These are phyloP conservation scores for Phlebiopsis flavidoalba DNA, from an alignment of 768 basidiomycete genomes.

Conservation along the genomic window DNA sequence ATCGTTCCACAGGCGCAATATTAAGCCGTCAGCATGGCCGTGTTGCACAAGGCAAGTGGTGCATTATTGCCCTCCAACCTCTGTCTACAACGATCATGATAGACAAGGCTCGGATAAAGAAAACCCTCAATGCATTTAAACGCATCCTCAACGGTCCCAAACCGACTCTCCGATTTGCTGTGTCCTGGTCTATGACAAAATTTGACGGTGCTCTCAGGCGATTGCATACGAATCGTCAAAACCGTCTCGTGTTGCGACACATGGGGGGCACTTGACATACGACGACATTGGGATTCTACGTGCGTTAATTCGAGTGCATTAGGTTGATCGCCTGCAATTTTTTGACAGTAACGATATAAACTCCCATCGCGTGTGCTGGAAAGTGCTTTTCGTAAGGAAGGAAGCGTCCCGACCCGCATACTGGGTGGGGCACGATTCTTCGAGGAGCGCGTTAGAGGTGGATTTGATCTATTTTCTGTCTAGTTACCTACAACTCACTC, in stretches of 20 bases:
- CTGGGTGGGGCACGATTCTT: constrained; percentile 85
- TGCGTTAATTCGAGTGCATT: constrained; percentile 20
- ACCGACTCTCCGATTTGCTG: constrained; percentile 54
- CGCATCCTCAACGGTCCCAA: constrained; percentile 56
- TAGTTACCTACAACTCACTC: constrained; percentile 28
- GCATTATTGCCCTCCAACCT: neutral
- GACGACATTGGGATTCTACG: constrained; percentile 82
- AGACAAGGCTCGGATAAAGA: constrained; percentile 76
- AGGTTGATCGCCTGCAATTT: neutral
- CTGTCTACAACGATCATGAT: neutral
- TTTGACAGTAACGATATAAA: constrained; percentile 67
- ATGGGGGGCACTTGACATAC: constrained; percentile 68
- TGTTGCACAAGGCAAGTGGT: constrained; percentile 71
- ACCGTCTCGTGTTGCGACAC: constrained; percentile 64
- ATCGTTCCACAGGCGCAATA: constrained; percentile 78
- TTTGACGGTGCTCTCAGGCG: constrained; percentile 66
- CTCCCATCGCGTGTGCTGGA: constrained; percentile 75
- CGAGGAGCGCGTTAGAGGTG: constrained; percentile 66
- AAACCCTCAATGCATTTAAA: constrained; percentile 66
- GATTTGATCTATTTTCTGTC: neutral
- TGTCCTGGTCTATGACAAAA: constrained; percentile 48
- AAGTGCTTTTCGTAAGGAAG: constrained; percentile 66
- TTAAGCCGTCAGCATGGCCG: constrained; percentile 65
- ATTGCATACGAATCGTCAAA: constrained; percentile 78
- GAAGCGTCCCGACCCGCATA: constrained; percentile 74